Base-by-base conservation (phyloP, 805 yeast genomes). In the Hanseniaspora jakobsenii region DNA sequence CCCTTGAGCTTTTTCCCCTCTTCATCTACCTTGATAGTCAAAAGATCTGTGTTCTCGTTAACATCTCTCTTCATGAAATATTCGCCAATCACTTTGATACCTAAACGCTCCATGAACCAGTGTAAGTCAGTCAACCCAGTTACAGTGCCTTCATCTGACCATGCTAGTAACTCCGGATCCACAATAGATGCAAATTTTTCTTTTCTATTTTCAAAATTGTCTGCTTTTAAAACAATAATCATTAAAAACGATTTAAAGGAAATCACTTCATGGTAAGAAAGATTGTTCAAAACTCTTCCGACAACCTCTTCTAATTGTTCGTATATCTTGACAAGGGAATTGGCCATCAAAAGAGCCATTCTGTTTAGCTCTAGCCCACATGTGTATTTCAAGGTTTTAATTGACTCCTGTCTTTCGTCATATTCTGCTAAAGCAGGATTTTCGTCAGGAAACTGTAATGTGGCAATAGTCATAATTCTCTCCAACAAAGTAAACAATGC, bases 61-160 rank as follows among this genome's bases (percentile, higher is more conserved):
- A 93, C 87, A 4, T 83, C 82, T 52, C 97, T 69, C 6, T 74
- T 72, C 49, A 79, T 78, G 62, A 93, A 91, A 57, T 91, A 91
- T 48, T 81, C 81, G 0, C 96, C 94, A 55, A 91, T 93, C 57
- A 78, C 77, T 2, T 86, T 97, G 45, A 91, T 84, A 2, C 98
- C 98, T 41, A 93, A 71, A 54, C 96, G 72, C 62, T 87, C 97
- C 97, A 91, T 89, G 54, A 91, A 91, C 97, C 97, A 91, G 49
- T 85, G 95, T 36, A 93, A 68, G 56, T 89, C 94, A 55, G 78
- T 67, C 23, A 91, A 65, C 0, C 96, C 96, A 56, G 85, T 85
- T 50, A 84, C 86, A 0, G 96, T 89, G 9, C 75, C 78, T 17
- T 86, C 89, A 36, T 87, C 86, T 0, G 89, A 78, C 99, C 99